A percentile compares a stretch with the other conserved stretches of the same genome.
Conservation (phyloP, 1,139 yeast genomes). For the Kodamaea derodonti region DNA sequence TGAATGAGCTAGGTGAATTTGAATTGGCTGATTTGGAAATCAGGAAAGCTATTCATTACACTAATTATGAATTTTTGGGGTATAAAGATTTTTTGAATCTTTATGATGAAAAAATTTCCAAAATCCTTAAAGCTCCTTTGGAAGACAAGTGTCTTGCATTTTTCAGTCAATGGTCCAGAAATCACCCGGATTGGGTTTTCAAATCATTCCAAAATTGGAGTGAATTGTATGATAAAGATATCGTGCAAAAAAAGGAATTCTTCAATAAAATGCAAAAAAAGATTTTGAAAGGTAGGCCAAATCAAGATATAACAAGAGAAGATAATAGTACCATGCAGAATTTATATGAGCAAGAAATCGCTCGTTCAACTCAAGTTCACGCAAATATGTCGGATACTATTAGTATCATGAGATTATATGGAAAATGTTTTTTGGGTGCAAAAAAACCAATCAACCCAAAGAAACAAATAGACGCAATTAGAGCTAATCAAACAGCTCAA, state of each 20-base stretch:
- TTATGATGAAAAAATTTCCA: constrained; percentile 10
- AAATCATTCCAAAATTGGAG: constrained; percentile 12
- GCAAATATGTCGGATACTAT: constrained; percentile 37
- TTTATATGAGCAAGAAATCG: constrained; percentile 15
- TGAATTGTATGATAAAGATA: constrained; percentile 26
- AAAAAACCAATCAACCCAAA: background rate
- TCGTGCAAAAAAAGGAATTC: constrained; percentile 20
- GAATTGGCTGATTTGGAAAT: constrained; percentile 14
- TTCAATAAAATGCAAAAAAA: constrained; percentile 11
- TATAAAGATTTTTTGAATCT: constrained; percentile 19
- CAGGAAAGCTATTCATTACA: constrained; percentile 24
- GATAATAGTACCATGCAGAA: constrained; percentile 20
- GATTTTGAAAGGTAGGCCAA: constrained; percentile 9
- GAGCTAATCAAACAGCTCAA: constrained; percentile 3
- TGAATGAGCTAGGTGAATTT: background rate
- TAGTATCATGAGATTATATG: constrained; percentile 30
- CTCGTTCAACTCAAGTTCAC: constrained; percentile 17
- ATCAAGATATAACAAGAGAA: constrained; percentile 11
- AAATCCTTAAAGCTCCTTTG: constrained; percentile 15
- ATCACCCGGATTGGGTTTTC: constrained; percentile 26
- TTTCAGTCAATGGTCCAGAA: constrained; percentile 20
- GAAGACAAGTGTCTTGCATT: constrained; percentile 27
- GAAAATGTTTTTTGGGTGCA: constrained; percentile 29
- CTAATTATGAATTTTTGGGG: constrained; percentile 26
- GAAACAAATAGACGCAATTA: constrained; percentile 2